Conservation (phyloP, 352 stramenopile species). For the Phytophthora parvispora region DNA sequence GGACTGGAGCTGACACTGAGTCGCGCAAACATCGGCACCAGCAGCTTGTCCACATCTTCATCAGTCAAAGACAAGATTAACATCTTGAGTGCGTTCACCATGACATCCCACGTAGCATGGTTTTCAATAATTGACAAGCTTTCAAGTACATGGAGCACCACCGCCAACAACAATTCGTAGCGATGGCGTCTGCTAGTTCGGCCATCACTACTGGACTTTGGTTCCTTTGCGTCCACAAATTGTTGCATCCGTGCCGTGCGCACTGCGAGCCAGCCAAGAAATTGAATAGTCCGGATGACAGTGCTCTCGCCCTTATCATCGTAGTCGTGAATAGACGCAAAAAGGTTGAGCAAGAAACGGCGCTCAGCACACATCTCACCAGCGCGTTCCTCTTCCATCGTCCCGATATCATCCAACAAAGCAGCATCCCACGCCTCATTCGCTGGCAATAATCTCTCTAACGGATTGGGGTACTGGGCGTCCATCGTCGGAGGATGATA, state of each 20-base stretch:
- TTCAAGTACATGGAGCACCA: conserved; percentile 87
- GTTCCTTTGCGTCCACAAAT: conserved; percentile 46
- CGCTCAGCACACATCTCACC: conserved; percentile 85
- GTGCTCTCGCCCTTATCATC: conserved; percentile 90
- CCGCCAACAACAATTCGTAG: conserved; percentile 78
- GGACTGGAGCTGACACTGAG: conserved; percentile 88
- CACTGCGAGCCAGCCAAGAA: conserved; percentile 81
- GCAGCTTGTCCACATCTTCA: conserved; percentile 65
- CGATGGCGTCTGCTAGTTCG: conserved; percentile 47
- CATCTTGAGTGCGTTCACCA: conserved; percentile 88
- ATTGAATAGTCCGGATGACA: conserved; percentile 87
- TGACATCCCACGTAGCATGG: conserved; percentile 90
- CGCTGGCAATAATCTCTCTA: conserved; percentile 58
- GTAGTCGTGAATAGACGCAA: conserved; percentile 88
- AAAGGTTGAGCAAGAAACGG: conserved; percentile 85
- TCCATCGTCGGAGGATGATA: conserved; percentile 69
- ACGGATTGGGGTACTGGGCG: conserved; percentile 56
- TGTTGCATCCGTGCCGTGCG: conserved; percentile 76
- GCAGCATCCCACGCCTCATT: conserved; percentile 63
- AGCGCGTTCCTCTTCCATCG: conserved; percentile 68
- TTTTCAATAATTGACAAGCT: conserved; percentile 92
- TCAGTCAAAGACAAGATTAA: conserved; percentile 71
- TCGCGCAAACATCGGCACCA: conserved; percentile 85
- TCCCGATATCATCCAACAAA: conserved; percentile 65
- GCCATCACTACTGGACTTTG: conserved; percentile 19